Conservation (phyloP, 202 grass and related monocot genomes). For the Carex arenaria region DNA sequence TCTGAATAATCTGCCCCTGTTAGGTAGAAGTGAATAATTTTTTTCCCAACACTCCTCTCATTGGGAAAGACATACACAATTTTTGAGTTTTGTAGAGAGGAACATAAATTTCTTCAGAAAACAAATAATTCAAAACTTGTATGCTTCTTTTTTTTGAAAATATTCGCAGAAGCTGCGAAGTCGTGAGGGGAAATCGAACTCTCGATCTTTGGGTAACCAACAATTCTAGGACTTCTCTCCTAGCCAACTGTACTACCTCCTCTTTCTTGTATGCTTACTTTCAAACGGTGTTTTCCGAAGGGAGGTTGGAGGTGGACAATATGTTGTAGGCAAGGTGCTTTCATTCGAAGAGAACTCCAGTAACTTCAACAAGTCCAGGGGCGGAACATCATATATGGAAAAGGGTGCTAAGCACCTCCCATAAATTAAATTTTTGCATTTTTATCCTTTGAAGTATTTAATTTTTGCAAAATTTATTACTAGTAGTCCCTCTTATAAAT, state of each 20-base stretch:
- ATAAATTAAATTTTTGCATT: no score
- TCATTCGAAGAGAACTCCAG: constrained; percentile 59
- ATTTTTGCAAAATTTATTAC: no score
- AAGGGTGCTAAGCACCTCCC: no score
- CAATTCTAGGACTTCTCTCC: no score
- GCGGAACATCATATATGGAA: constrained; percentile 42
- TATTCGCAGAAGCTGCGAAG: no score
- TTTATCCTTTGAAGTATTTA: no score
- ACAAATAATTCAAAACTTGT: constrained; percentile 11
- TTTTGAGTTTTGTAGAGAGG: neutral
- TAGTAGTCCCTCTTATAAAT: no score
- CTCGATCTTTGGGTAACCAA: no score
- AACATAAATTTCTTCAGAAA: constrained; percentile 1
- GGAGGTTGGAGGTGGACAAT: constrained; percentile 69
- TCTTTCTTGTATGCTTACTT: constrained; percentile 53
- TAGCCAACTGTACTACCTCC: no score
- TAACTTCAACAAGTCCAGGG: constrained; percentile 75
- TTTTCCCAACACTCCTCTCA: constrained; percentile 55
- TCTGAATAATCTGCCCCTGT: no score
- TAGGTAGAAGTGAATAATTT: neutral
- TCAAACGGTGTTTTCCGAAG: constrained; percentile 82
- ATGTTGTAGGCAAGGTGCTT: constrained; percentile 69
- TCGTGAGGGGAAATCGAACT: no score
- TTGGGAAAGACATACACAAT: neutral
- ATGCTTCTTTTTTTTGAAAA: no score